These are phyloP conservation scores for Erodium trifolium DNA, from an alignment of 441 rosid species.

Conservation along the genomic window DNA sequence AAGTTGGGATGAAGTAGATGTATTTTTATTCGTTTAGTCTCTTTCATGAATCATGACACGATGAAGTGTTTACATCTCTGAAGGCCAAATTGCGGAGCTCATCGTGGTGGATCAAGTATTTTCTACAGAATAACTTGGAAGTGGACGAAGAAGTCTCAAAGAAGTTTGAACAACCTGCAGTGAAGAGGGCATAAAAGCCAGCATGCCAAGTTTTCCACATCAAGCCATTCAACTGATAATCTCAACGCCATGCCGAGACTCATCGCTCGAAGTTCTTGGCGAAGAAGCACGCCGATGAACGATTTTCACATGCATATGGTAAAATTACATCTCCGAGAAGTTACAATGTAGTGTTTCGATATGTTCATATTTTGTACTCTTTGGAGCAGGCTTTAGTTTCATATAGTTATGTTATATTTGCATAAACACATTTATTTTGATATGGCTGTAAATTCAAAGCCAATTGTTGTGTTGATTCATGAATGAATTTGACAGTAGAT, in stretches of 20 bases:
- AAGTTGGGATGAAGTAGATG: neutral
- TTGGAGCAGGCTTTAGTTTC: neutral
- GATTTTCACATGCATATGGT: no score
- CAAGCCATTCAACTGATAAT: conserved; percentile 25
- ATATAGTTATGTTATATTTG: neutral
- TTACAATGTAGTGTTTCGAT: no score
- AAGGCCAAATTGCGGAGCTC: conserved; percentile 38
- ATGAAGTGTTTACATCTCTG: neutral
- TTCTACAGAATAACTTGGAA: conserved; percentile 42
- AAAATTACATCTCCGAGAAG: no score
- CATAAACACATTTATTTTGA: neutral
- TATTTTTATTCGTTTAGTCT: neutral
- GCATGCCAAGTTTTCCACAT: conserved; percentile 51
- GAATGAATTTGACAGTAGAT: neutral
- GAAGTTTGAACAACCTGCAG: conserved; percentile 45
- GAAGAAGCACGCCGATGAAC: no score
- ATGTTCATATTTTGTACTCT: conserved; percentile 5
- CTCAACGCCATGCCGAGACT: no score
- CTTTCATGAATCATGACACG: neutral
- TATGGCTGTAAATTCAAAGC: neutral
- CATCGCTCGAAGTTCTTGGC: no score
- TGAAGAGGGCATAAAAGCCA: conserved; percentile 30
- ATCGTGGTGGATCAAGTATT: conserved; percentile 42
- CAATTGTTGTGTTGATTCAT: neutral
- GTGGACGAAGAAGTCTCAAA: conserved; percentile 40